These are phyloP conservation scores for Teratosphaeria epicoccoides DNA, from an alignment of 2,329 filamentous ascomycete genomes.

Conservation along the genomic window DNA sequence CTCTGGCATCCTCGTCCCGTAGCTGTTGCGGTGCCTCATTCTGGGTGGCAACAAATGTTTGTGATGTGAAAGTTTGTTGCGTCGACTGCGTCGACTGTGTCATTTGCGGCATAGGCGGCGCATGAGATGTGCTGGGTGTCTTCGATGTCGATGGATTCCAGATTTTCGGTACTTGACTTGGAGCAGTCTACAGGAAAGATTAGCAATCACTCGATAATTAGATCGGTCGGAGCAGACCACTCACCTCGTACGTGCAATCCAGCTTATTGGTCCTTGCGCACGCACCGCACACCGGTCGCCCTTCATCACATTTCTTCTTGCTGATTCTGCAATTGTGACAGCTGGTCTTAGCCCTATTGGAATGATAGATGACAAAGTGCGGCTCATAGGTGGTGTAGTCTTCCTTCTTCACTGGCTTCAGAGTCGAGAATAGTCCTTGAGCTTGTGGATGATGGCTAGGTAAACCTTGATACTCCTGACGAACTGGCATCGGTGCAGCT, in stretches of 20 bases:
- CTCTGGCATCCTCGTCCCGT: slow-evolving; percentile 1
- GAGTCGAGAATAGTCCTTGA: slow-evolving; percentile 16
- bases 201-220: neutral
- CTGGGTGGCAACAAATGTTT: slow-evolving; percentile 1
- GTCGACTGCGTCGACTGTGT: neutral
- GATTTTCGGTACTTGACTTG: neutral
- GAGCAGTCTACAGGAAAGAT: neutral
- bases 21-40: neutral
- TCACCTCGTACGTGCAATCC: slow-evolving; percentile 4
- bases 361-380: slow-evolving; percentile 6
- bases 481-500: slow-evolving; percentile 1
- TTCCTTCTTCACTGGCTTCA: slow-evolving; percentile 11
- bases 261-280: slow-evolving; percentile 4
- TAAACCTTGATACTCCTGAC: neutral
- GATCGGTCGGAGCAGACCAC: neutral
- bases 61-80: neutral
- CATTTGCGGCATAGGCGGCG: neutral
- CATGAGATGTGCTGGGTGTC: neutral
- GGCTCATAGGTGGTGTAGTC: slow-evolving; percentile 1
- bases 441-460: slow-evolving; percentile 1
- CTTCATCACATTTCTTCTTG: slow-evolving; percentile 10
- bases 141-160: neutral
- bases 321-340: slow-evolving; percentile 6
- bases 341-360: slow-evolving; percentile 9
- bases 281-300: slow-evolving; percentile 3